Evolutionary conservation across 179 eudicot species (phyloP), one percentile per base, ranked within the genome.

Genomic region (Amaranthus tricolor): DNA sequence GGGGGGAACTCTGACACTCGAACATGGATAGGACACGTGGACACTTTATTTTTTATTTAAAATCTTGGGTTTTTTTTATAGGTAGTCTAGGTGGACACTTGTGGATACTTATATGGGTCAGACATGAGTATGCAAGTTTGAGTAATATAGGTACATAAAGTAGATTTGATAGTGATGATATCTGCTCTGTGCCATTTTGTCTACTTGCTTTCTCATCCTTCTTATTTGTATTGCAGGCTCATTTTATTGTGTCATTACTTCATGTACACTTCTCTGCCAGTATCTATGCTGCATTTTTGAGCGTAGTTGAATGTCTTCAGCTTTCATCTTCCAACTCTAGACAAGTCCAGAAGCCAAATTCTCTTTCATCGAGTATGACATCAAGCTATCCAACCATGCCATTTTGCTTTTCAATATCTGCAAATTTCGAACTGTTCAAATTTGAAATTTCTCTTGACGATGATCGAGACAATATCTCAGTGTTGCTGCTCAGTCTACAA

Each of bases 361-460:
- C 17, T 52, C 59, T 24, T 67, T 74, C 84, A 64, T 71, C 66
- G 52, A 62, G 49, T 49, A 44, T 74, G 57, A 71, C 63, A 65
- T 76, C 90, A 74, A 78, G 60, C 76, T 72, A 69, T 76, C 76
- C 14, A 53, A 74, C 67, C 68, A 69, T 65, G 59, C 82, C 86
- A 47, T 76, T 78, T 74, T 62, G 75, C 77, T 85, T 78, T 68
- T 87, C 88, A 58, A 59, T 91, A 70, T 62, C 66, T 71, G 85
- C 84, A 58, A 81, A 79, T 68, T 49, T 88, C 74, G 79, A 88
- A 43, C 80, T 81, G n/a, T 73, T 87, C 53, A 74, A 62, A 74
- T 73, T 88, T 70, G 80, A 79, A 53, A 79, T 96, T 49, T 79
- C 88, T 85, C 90, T 96, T 71, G 98, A 88, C 75, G 90, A 87